These are phyloP conservation scores for Aurinia saxatilis DNA, from an alignment of 345 rosid genomes.

Conservation along the genomic window DNA sequence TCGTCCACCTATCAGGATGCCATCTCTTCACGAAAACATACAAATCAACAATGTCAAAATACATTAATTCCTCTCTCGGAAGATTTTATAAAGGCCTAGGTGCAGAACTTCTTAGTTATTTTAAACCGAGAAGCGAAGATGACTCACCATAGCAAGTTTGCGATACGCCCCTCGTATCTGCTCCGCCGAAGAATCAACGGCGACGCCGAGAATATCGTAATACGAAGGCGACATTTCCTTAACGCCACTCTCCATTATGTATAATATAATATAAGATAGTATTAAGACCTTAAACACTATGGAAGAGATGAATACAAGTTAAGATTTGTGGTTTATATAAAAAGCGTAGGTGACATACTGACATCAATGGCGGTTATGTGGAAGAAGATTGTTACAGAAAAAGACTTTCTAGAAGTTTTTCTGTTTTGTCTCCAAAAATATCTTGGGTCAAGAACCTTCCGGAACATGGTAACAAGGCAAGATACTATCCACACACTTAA, in stretches of 20 bases:
- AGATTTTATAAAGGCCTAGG: too few relatives aligned
- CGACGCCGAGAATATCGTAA: constrained; percentile 70
- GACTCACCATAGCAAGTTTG: constrained; percentile 75
- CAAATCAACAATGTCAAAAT: background rate
- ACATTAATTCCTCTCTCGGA: background rate
- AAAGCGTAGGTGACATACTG: background rate
- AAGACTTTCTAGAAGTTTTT: constrained; percentile 16
- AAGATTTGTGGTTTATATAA: constrained; percentile 10
- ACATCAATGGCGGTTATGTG: constrained; percentile 11
- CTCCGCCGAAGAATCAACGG: constrained; percentile 65
- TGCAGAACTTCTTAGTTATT: too few relatives aligned
- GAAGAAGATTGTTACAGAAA: background rate
- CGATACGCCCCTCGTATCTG: constrained; percentile 77
- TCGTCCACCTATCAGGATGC: constrained; percentile 83
- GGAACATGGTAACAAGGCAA: constrained; percentile 5
- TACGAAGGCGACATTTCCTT: constrained; percentile 31
- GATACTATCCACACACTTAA: constrained; percentile 8
- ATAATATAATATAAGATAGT: background rate
- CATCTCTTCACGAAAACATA: constrained; percentile 43
- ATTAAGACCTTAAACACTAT: background rate
- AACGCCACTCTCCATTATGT: constrained; percentile 26
- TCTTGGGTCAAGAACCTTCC: constrained; percentile 23
- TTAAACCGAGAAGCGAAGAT: background rate
- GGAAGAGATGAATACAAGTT: background rate
- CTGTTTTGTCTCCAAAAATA: constrained; percentile 3